phyloP scores from a whole-genome alignment of 805 yeast genomes.

The Isabelozyma rhagii region DNA sequence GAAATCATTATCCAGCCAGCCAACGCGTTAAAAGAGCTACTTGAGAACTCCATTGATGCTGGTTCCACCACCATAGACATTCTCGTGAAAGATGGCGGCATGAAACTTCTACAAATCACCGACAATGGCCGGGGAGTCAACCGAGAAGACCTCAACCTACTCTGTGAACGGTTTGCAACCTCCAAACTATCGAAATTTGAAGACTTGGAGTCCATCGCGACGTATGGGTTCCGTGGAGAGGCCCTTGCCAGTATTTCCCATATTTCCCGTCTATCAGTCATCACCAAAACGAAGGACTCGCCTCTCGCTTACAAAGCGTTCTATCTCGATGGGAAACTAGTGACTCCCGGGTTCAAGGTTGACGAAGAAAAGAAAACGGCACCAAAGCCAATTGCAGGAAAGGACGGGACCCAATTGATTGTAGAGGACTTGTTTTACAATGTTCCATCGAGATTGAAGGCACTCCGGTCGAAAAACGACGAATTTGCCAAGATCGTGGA shows the following conservation, averaged over 20 bases:
- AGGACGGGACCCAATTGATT: constrained; percentile 75
- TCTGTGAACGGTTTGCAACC: constrained; percentile 93
- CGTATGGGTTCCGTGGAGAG: constrained; percentile 96
- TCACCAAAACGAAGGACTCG: constrained; percentile 62
- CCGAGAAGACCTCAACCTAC: constrained; percentile 65
- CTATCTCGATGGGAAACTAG: constrained; percentile 65
- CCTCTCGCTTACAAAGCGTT: constrained; percentile 68
- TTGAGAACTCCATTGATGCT: constrained; percentile 93
- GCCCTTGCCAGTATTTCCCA: constrained; percentile 94
- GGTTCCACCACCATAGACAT: constrained; percentile 70
- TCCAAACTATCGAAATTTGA: constrained; percentile 75
- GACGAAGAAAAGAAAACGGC: constrained; percentile 30
- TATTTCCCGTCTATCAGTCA: constrained; percentile 75
- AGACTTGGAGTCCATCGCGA: constrained; percentile 65
- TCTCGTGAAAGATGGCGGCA: constrained; percentile 86
- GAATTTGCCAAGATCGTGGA: constrained; percentile 78
- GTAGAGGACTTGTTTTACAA: constrained; percentile 92
- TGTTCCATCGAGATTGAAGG: constrained; percentile 70
- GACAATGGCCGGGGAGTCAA: constrained; percentile 87
- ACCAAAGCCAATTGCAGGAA: constrained; percentile 81
- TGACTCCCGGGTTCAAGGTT: constrained; percentile 37
- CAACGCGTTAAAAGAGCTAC: constrained; percentile 87
- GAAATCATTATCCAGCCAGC: constrained; percentile 93
- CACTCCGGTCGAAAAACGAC: constrained; percentile 64
- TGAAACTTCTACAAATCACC: constrained; percentile 77